Evolutionary conservation across 257 asterid species (phyloP), one percentile per base, ranked within the genome.

Genomic region (Forsythia suspensa): DNA sequence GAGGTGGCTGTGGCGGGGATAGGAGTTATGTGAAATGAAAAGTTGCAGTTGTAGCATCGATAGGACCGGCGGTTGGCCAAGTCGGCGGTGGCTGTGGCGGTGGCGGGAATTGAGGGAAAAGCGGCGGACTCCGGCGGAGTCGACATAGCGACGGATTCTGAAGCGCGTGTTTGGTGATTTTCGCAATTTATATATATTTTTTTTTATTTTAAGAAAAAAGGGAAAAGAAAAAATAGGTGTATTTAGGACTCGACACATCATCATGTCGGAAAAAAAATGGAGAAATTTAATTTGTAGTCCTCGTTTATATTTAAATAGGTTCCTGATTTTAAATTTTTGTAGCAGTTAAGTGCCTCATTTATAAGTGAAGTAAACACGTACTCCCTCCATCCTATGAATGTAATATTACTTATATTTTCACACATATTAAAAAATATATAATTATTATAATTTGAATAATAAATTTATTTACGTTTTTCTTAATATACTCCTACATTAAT

Each of bases 21-120:
- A 43, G 79, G 84, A 69, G 78, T 77, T 46, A 87, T 84, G 66
- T 82, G 85, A 78, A 87, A 87, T 36, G 93, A 75, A 81, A 79
- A 55, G 83, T 78, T 87, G 80, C 91, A 89, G 85, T 77, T 82
- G 84, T 84, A 87, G 81, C 90, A 86, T 15, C 82, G 42, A 85
- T 86, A 86, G 1, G 88, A 82, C 67, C 87, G 87, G 72, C 83
- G 87, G 44, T 70, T 73, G 8, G 78, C 36, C 36, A 12, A 4
- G 72, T 76, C 29, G 77, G 21, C 4, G 55, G 34, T 67, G 79
- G 52, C 34, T 78, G 34, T 4, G 79, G 79, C 18, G 36, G 63
- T 40, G n/a, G 75, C 21, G 42, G 70, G 16, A 59, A 75, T 13
- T 36, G 85, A 77, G 20, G 78, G 86, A 79, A 80, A 82, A 42